A percentile compares a stretch with the other conserved stretches of the same genome.
Evolutionary conservation across 768 basidiomycete genomes (phyloP).

Genomic region (Chiua virens): DNA sequence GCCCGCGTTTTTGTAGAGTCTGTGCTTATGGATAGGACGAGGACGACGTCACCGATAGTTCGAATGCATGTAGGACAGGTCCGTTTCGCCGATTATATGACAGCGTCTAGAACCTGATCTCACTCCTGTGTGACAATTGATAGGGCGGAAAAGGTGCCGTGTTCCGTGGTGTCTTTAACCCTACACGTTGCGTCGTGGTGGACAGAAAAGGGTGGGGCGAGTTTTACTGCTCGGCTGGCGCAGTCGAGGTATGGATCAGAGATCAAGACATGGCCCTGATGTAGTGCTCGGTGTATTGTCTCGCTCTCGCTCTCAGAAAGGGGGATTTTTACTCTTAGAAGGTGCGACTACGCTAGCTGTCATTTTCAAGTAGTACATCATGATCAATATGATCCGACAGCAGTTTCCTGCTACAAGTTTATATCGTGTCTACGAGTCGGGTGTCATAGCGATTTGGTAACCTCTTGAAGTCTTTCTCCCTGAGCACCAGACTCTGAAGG

Average conservation of each 20-base stretch:
- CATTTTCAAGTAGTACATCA: no score
- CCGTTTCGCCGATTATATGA: constrained; percentile 26
- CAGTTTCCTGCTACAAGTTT: no score
- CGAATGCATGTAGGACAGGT: constrained; percentile 71
- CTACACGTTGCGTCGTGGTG: constrained; percentile 42
- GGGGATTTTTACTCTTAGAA: no score
- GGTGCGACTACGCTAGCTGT: no score
- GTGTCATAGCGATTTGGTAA: no score
- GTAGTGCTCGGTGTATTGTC: background rate
- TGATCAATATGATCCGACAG: no score
- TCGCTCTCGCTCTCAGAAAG: no score
- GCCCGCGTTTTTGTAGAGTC: background rate
- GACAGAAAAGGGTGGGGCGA: constrained; percentile 61
- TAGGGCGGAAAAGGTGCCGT: constrained; percentile 33
- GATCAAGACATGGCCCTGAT: background rate
- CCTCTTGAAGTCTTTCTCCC: no score
- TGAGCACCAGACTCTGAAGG: no score
- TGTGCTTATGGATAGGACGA: background rate
- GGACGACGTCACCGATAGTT: constrained; percentile 29
- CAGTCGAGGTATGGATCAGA: constrained; percentile 61
- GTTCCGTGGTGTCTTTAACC: constrained; percentile 51
- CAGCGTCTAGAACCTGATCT: background rate
- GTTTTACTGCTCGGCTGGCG: constrained; percentile 58
- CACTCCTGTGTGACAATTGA: constrained; percentile 6
- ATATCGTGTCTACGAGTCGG: no score